Conservation (phyloP, 1,139 yeast genomes). For the Hyphopichia buzzinii region DNA sequence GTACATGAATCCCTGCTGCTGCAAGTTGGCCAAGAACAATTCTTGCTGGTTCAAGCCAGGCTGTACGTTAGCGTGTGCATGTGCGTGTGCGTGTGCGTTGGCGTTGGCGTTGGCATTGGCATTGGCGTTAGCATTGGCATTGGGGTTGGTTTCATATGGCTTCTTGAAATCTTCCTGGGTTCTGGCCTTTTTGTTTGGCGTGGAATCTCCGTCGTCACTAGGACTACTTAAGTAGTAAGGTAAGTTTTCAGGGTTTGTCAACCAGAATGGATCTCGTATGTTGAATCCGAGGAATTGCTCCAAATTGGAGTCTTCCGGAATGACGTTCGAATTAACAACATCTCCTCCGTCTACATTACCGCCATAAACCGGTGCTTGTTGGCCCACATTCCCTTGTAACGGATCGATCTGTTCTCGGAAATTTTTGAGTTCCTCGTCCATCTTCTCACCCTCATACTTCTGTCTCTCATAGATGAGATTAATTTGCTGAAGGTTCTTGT, state of each 20-base stretch:
- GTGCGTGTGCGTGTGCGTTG: too few species aligned
- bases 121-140: too few species aligned
- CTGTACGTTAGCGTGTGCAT: not conserved
- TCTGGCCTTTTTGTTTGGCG: conserved; percentile 5
- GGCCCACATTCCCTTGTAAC: not conserved
- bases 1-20: conserved; percentile 1
- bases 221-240: conserved; percentile 40
- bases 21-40: conserved; percentile 3
- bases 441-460: conserved; percentile 4
- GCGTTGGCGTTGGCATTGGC: not conserved
- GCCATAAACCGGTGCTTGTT: not conserved
- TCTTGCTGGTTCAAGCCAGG: conserved; percentile 3
- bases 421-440: conserved; percentile 6
- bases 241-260: conserved; percentile 39
- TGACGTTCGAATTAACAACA: not conserved
- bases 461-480: conserved; percentile 26
- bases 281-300: conserved; percentile 27
- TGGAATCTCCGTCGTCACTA: conserved; percentile 21
- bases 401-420: conserved; percentile 4
- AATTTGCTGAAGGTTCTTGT: conserved; percentile 32
- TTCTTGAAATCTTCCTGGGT: not conserved
- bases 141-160: not conserved
- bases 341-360: not conserved
- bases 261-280: conserved; percentile 44
- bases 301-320: conserved; percentile 10